Percentiles rank a stretch among this genome's conserved stretches.
These are phyloP conservation scores for Vanrija pseudolonga DNA, from an alignment of 1,284 basidiomycete genomes.

Conservation along the genomic window DNA sequence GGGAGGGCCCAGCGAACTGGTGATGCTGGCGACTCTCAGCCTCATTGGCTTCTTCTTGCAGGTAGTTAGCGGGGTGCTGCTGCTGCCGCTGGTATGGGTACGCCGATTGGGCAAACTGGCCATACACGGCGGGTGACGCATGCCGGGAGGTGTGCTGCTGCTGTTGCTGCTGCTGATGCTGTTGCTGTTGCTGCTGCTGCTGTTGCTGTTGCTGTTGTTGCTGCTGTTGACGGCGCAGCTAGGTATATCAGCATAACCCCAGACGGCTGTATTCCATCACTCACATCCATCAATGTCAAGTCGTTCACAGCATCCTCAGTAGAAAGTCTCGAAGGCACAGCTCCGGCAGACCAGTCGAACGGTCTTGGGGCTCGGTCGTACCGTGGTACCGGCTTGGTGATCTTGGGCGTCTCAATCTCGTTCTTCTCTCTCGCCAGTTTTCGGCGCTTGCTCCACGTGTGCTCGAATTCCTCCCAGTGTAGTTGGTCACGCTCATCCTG, in stretches of 20 bases:
- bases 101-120: conserved; percentile 8
- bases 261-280: conserved; percentile 2
- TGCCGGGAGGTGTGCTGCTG: conserved; percentile 24
- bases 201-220: conserved; percentile 6
- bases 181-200: conserved; percentile 2
- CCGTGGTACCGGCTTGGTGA: conserved; percentile 42
- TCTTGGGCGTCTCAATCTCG: conserved; percentile 51
- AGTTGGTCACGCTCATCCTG: conserved; percentile 46
- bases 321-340: conserved; percentile 29
- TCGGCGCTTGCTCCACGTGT: conserved; percentile 53
- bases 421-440: conserved; percentile 55
- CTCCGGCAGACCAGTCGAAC: conserved; percentile 42
- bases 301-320: conserved; percentile 35
- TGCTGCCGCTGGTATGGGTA: conserved; percentile 7
- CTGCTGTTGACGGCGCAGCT: neutral
- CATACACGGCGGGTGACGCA: conserved; percentile 30
- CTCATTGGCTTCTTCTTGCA: conserved; percentile 3
- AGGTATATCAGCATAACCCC: neutral
- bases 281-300: conserved; percentile 43
- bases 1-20: neutral
- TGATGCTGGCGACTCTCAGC: conserved; percentile 4
- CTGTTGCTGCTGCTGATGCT: conserved; percentile 8
- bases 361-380: conserved; percentile 20
- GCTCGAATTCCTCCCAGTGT: conserved; percentile 53
- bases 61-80: conserved; percentile 13